A percentile compares a stretch with the other conserved stretches of the same genome.
These are phyloP conservation scores for Heterobasidion occidentale DNA, from an alignment of 1,284 basidiomycete species.

Conservation along the genomic window DNA sequence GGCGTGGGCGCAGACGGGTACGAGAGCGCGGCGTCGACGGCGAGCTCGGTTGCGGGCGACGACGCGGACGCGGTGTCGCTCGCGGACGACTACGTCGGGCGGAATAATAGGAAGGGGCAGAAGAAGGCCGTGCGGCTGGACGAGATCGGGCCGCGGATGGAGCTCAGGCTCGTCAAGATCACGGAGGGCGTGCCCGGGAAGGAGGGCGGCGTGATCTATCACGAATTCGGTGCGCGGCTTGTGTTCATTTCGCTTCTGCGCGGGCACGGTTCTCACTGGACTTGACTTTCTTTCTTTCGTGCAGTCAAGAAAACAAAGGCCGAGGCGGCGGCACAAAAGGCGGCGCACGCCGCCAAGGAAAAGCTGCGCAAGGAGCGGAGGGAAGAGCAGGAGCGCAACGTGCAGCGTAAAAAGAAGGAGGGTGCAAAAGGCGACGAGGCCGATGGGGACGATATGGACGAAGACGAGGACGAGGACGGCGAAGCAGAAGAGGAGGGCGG, in stretches of 20 bases:
- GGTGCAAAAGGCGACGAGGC: conserved; percentile 34
- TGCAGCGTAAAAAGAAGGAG: conserved; percentile 67
- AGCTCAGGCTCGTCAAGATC: conserved; percentile 90
- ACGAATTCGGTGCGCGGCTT: conserved; percentile 74
- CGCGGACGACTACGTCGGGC: conserved; percentile 89
- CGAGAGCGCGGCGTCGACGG: conserved; percentile 71
- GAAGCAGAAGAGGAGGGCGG: conserved; percentile 29
- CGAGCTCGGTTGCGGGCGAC: conserved; percentile 68
- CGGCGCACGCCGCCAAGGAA: conserved; percentile 69
- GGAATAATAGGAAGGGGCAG: conserved; percentile 88
- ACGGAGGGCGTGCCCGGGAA: conserved; percentile 89
- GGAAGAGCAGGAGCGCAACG: conserved; percentile 85
- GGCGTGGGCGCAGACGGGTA: conserved; percentile 74
- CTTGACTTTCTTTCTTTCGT: background rate
- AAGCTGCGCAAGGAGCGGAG: conserved; percentile 68
- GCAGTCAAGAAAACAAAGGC: conserved; percentile 80
- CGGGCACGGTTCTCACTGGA: background rate
- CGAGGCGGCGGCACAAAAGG: conserved; percentile 58
- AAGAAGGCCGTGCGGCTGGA: conserved; percentile 87
- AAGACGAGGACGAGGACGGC: conserved; percentile 53
- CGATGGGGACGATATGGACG: conserved; percentile 56
- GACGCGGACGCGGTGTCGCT: conserved; percentile 79
- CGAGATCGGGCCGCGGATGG: conserved; percentile 95
- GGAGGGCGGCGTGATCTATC: conserved; percentile 86
- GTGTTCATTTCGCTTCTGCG: background rate